Percentiles rank a stretch among this genome's conserved stretches.
Evolutionary conservation across 139 green algal species (phyloP).

Genomic region (Asterochloris erici): DNA sequence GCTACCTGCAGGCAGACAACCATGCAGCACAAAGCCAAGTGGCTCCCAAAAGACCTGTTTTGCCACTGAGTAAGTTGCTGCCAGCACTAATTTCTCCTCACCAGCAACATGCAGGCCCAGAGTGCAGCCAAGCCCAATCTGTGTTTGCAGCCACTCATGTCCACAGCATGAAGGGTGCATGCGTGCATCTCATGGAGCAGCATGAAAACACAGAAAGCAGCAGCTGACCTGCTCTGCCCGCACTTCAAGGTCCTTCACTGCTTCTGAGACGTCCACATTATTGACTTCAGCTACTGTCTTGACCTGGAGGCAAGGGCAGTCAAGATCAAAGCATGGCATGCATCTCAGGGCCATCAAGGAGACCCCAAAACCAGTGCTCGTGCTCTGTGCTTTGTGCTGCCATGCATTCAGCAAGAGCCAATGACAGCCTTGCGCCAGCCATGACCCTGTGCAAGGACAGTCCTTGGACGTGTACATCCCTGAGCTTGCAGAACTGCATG

Average conservation of each 20-base stretch:
- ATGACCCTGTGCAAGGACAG: neutral
- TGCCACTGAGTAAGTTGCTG: no score
- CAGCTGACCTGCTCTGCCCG: conserved; percentile 65
- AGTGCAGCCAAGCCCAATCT: neutral
- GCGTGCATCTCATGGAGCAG: neutral
- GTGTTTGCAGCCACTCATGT: neutral
- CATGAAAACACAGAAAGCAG: neutral
- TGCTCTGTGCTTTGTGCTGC: no score
- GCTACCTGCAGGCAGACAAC: no score
- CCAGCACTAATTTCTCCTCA: no score
- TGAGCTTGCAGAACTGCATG: no score
- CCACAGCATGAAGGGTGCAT: neutral
- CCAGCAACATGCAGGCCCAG: no score
- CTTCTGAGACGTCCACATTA: conserved; percentile 80
- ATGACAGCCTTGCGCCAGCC: neutral
- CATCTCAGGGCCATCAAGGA: neutral
- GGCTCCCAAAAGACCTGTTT: no score
- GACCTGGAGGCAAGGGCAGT: conserved; percentile 51
- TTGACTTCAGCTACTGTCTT: conserved; percentile 90
- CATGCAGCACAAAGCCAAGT: no score
- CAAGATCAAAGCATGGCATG: neutral
- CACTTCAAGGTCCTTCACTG: conserved; percentile 83
- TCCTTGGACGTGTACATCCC: no score
- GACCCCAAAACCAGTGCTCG: no score
- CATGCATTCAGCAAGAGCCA: neutral